Percentiles rank a stretch among this genome's conserved stretches.
Evolutionary conservation across 495 filamentous ascomycete genomes (phyloP).

Genomic region (Halenospora varia): DNA sequence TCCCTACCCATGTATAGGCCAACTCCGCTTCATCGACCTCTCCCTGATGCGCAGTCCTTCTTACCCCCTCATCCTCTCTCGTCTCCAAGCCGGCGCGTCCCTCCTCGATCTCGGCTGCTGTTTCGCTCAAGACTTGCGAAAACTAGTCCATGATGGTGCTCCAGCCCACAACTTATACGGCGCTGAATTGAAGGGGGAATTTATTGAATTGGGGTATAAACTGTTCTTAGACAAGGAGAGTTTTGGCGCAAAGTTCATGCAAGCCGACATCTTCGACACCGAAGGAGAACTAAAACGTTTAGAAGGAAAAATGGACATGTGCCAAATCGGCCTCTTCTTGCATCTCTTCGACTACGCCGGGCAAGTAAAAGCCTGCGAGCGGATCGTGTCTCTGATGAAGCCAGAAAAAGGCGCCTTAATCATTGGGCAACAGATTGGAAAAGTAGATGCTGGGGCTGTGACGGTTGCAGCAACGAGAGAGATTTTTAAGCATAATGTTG

Average conservation of each 20-base stretch:
- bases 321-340: conserved; percentile 27
- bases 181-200: conserved; percentile 42
- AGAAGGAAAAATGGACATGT: conserved; percentile 26
- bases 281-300: conserved; percentile 9
- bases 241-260: conserved; percentile 18
- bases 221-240: conserved; percentile 31
- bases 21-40: conserved; percentile 9
- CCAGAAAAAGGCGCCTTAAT: conserved; percentile 23
- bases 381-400: conserved; percentile 28
- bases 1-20: conserved; percentile 17
- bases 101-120: conserved; percentile 37
- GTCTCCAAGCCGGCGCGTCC: conserved; percentile 14
- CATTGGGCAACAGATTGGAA: conserved; percentile 27
- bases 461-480: neutral
- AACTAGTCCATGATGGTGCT: conserved; percentile 42
- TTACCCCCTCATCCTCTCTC: conserved; percentile 11
- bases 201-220: conserved; percentile 45
- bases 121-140: conserved; percentile 45
- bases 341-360: conserved; percentile 32
- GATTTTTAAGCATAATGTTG: conserved; percentile 17
- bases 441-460: neutral
- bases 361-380: conserved; percentile 29
- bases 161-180: conserved; percentile 38
- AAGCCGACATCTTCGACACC: conserved; percentile 22
- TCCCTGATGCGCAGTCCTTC: neutral